These are phyloP conservation scores for Hemisphaericaspora nanyangensis DNA, from an alignment of 805 yeast species.

Conservation along the genomic window DNA sequence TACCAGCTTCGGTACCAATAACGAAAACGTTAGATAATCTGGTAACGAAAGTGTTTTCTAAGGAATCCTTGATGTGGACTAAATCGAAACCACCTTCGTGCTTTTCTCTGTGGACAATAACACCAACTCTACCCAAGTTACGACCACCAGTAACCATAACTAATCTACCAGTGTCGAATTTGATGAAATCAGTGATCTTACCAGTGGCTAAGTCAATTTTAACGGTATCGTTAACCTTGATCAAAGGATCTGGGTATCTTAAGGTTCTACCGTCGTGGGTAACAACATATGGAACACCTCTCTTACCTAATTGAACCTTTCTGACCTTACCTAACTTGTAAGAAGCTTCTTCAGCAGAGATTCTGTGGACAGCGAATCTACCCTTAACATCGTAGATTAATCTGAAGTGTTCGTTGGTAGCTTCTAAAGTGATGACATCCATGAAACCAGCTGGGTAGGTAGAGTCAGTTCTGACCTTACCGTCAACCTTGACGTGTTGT, in stretches of 20 bases:
- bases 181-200: constrained; percentile 62
- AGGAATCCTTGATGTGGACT: constrained; percentile 39
- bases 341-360: constrained; percentile 96
- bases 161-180: constrained; percentile 38
- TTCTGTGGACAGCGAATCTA: constrained; percentile 99
- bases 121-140: constrained; percentile 43
- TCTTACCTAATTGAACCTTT: constrained; percentile 97
- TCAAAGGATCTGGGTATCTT: constrained; percentile 98
- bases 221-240: constrained; percentile 97
- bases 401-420: constrained; percentile 99
- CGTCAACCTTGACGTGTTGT: constrained; percentile 97
- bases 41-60: constrained; percentile 41
- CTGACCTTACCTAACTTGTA: constrained; percentile 98
- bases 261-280: constrained; percentile 99
- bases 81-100: constrained; percentile 44
- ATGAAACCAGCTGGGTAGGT: constrained; percentile 99
- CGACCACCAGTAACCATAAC: constrained; percentile 43
- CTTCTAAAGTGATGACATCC: constrained; percentile 97
- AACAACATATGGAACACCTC: constrained; percentile 96
- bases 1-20: constrained; percentile 40
- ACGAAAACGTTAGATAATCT: constrained; percentile 40
- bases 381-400: constrained; percentile 98
- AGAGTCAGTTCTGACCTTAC: constrained; percentile 98
- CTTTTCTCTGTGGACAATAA: constrained; percentile 39
- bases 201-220: constrained; percentile 95